Evolutionary conservation across 805 yeast genomes (phyloP).

Genomic region (Candida corydali): DNA sequence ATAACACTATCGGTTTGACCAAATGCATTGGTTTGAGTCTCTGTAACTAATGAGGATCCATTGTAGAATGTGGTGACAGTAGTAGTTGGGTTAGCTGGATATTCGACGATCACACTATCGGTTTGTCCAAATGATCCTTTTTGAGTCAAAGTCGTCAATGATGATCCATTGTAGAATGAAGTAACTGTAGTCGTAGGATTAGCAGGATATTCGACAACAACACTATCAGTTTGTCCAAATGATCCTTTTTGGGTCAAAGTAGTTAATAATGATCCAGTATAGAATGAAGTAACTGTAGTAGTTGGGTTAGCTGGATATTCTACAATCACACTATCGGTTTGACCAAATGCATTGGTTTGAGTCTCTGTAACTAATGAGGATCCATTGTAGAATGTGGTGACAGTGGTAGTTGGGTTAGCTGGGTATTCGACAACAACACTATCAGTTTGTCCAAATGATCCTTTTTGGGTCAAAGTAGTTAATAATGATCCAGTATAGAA

Average conservation of each 20-base stretch:
- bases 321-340: not conserved
- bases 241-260: not conserved
- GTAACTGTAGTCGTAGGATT: not conserved
- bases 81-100: not conserved
- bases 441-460: not conserved
- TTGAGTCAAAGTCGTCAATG: not conserved
- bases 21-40: not conserved
- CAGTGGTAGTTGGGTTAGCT: not conserved
- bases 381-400: not conserved
- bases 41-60: not conserved
- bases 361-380: not conserved
- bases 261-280: not conserved
- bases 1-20: not conserved
- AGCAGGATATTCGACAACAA: not conserved
- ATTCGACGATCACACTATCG: not conserved
- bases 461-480: not conserved
- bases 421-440: slow-evolving; percentile 1
- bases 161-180: not conserved
- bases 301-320: not conserved
- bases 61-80: not conserved
- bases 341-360: not conserved
- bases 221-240: not conserved
- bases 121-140: not conserved
- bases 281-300: not conserved
- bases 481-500: not conserved